Base-by-base conservation (phyloP, 1,139 yeast species). In the Nadsonia starkeyi-henricii region DNA sequence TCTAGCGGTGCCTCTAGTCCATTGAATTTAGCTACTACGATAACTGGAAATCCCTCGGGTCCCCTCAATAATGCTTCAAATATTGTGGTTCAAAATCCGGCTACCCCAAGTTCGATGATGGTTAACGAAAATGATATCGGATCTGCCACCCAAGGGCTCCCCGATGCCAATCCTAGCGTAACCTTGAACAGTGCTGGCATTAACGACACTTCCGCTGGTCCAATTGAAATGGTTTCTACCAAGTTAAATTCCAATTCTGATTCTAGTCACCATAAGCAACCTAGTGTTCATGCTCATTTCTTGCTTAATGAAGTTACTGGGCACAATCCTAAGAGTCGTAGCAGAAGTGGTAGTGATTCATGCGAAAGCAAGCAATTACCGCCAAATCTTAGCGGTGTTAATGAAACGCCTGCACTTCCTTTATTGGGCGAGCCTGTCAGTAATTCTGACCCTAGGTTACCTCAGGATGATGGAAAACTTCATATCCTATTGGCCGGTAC, bases 401-500 rank as follows among this genome's bases (percentile, higher is more conserved):
- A 23, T 19, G 36, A 26, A 19, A 39, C 19, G 37, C 43, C 17
- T 46, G 23, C 26, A 20, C 52, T 21, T 41, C 28, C 68, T 79
- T 79, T 54, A 70, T 79, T 47, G 53, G 55, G 39, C 12, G 39
- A 33, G 17, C 39, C 39, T 33, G 39, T 33, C 17, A 33, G 39
- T 33, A 33, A 33, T 33, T 33, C 39, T 20, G 94, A 85, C 59
- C 88, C 94, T 1, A 71, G 95, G 44, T 69, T 88, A 55, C 95
- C 95, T 1, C 86, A 83, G 61, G 89, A 88, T 62, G 97, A 89
- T 63, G 95, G 95, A 7, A 88, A 85, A 61, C 67, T 85, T 51
- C 97, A 89, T 66, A 78, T 89, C 20, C 70, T 89, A 51, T 71
- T 89, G 51, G 96, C 95, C 2, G 94, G 88, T 1, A 86, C 96